Base-by-base conservation (phyloP, 352 stramenopile species). In the Pythium aquatile region DNA sequence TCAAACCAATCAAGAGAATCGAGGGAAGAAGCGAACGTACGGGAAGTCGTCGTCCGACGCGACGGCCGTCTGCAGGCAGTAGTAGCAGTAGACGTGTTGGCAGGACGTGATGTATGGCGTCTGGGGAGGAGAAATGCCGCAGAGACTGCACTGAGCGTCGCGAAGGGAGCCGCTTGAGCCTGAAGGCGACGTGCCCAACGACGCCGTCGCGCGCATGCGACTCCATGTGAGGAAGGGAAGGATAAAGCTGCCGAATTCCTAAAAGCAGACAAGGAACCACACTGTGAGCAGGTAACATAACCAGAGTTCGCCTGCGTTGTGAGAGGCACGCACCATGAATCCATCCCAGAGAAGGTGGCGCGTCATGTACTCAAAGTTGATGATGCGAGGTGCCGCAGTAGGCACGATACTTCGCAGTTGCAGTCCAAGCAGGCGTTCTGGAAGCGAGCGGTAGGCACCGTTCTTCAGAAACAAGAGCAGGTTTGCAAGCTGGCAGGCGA, bases 361-460 rank as follows among this genome's bases (percentile, higher is more conserved):
- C 60, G 82, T 94, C 81, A 94, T 93, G 77, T 91, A 93, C 65
- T 94, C 86, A 46, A 91, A 93, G 61, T 90, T 94, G 55, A 94
- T 94, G 29, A 78, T 74, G 13, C 86, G 80, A 28, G 86, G 75
- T 2, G 76, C 65, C 8, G 72, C 83, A 13, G 76, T 87, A 10
- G 74, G 72, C 8, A 71, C 56, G 20, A 88, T 89, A 49, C 69
- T 91, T 53, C 85, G 75, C 78, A 94, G 69, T 63, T 85, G 80
- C 61, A 94, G 72, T 16, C 78, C 77, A 1, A 94, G 74, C 33
- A 84, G 69, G 24, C 86, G 83, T 61, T 94, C 86, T 0, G 81
- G 70, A 14, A 94, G 71, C n/a, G 83, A 91, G 3, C 84, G 77
- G 35, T 89, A 94, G 9, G 66, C 74, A 4, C 86, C 86, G 28